Evolutionary conservation across 2,329 filamentous ascomycete genomes (phyloP).

Genomic region (Calonectria pseudoturangicola): DNA sequence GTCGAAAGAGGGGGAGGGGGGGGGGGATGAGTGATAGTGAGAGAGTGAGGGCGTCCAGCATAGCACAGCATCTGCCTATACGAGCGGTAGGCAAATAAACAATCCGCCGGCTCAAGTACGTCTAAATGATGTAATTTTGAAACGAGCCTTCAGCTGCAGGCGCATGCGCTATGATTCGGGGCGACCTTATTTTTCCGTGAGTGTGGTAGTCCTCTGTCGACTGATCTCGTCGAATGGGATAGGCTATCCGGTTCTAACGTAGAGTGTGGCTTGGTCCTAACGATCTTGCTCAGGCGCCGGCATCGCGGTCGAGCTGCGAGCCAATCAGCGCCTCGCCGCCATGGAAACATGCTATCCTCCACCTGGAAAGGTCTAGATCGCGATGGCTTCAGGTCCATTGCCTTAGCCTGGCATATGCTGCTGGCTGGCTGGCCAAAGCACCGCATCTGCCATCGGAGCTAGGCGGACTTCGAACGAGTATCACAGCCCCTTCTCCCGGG

Average conservation of each 20-base stretch:
- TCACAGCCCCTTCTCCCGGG: neutral
- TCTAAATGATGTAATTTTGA: conserved; percentile 26
- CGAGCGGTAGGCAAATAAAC: neutral
- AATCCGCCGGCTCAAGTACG: neutral
- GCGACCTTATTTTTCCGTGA: neutral
- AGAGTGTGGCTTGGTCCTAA: conserved; percentile 4
- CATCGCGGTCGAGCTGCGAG: neutral
- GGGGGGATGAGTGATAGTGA: no score
- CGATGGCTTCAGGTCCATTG: conserved; percentile 18
- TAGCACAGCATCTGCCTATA: no score
- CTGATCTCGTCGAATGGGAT: conserved; percentile 2
- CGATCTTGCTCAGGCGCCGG: neutral
- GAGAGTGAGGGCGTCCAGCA: no score
- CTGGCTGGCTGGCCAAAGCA: conserved; percentile 8
- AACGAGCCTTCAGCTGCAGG: neutral
- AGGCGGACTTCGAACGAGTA: neutral
- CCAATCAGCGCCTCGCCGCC: neutral
- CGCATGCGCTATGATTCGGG: conserved; percentile 6
- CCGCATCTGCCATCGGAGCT: conserved; percentile 5
- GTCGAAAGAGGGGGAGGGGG: no score
- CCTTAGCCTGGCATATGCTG: conserved; percentile 16
- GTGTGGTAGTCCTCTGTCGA: conserved; percentile 7
- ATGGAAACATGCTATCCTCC: conserved; percentile 16
- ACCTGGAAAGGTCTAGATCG: conserved; percentile 22
- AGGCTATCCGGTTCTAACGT: neutral